These are phyloP conservation scores for Protomyces inouyei DNA, from an alignment of 1,139 yeast species.

Conservation along the genomic window DNA sequence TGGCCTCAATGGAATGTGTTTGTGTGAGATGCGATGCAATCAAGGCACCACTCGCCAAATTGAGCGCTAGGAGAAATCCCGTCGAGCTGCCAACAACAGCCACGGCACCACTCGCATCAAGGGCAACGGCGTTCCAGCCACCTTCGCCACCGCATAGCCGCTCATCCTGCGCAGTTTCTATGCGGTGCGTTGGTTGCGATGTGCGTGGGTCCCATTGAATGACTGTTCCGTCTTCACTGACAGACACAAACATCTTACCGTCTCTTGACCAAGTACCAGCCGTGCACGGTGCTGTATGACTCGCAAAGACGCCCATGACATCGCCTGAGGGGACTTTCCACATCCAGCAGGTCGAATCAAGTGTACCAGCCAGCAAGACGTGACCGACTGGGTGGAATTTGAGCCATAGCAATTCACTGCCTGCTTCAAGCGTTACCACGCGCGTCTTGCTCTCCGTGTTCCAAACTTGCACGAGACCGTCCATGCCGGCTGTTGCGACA, in stretches of 20 bases:
- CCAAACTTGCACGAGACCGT: slow-evolving; percentile 74
- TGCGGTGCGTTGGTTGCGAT: slow-evolving; percentile 38
- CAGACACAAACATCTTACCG: slow-evolving; percentile 50
- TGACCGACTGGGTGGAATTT: slow-evolving; percentile 65
- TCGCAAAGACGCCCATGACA: slow-evolving; percentile 61
- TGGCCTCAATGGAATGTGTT: slow-evolving; percentile 29
- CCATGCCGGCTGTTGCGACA: slow-evolving; percentile 89
- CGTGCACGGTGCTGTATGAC: slow-evolving; percentile 53
- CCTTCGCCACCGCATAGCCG: slow-evolving; percentile 82
- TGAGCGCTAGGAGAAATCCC: slow-evolving; percentile 73
- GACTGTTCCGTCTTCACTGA: slow-evolving; percentile 83
- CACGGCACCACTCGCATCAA: slow-evolving; percentile 37
- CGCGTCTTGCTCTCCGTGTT: slow-evolving; percentile 48
- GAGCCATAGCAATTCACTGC: slow-evolving; percentile 79
- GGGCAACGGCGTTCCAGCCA: slow-evolving; percentile 36
- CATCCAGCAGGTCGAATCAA: slow-evolving; percentile 93
- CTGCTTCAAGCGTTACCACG: slow-evolving; percentile 71
- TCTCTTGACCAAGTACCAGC: slow-evolving; percentile 42
- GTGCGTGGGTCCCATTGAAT: slow-evolving; percentile 89
- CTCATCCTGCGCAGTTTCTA: slow-evolving; percentile 35
- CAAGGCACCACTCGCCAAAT: slow-evolving; percentile 65
- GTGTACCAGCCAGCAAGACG: slow-evolving; percentile 88
- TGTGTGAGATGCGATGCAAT: slow-evolving; percentile 51
- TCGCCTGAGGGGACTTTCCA: slow-evolving; percentile 55
- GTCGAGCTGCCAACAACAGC: slow-evolving; percentile 76